Evolutionary conservation across 257 asterid species (phyloP).

Genomic region (Solanum virginianum): DNA sequence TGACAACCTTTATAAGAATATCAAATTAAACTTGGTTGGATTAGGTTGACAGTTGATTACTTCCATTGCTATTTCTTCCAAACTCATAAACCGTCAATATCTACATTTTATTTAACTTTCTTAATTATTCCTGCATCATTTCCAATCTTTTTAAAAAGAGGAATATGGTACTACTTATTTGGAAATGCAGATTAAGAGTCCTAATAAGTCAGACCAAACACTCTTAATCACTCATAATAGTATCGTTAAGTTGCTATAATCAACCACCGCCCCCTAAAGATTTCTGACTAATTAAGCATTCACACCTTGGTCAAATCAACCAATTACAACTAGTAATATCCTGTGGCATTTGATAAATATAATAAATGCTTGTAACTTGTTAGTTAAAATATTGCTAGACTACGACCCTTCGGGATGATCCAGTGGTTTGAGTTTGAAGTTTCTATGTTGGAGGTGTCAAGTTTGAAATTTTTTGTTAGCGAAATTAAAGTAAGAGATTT

Average conservation of each 20-base stretch:
- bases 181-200: not conserved
- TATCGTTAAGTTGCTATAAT: not conserved
- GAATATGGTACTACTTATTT: not conserved
- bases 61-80: constrained; percentile 1
- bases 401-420: too few species aligned
- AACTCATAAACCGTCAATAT: constrained; percentile 17
- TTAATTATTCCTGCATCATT: not conserved
- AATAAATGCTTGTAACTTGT: not conserved
- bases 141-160: not conserved
- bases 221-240: not conserved
- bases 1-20: not conserved
- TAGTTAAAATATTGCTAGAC: not conserved
- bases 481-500: too few species aligned
- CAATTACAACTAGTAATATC: not conserved
- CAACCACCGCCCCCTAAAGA: too few species aligned
- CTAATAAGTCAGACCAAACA: not conserved
- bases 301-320: not conserved
- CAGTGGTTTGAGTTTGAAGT: too few species aligned
- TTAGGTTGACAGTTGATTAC: constrained; percentile 22
- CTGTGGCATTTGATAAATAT: not conserved
- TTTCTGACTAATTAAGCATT: not conserved
- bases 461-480: too few species aligned
- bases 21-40: not conserved
- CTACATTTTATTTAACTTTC: not conserved
- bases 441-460: too few species aligned